These are phyloP conservation scores for Rhododendron ferrugineum DNA, from an alignment of 148 eudicot genomes.

Conservation along the genomic window DNA sequence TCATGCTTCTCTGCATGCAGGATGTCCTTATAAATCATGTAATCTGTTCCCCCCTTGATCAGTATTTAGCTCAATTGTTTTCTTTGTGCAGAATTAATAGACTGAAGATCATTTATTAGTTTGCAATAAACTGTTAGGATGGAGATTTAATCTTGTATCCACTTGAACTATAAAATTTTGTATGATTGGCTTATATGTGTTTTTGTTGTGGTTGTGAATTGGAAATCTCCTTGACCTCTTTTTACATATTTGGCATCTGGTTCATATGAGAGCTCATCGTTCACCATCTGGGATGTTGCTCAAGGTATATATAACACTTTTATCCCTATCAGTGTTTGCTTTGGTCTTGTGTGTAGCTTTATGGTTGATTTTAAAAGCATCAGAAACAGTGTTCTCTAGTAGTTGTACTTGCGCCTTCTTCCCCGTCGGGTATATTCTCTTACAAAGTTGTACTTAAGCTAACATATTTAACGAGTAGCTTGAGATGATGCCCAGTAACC, in stretches of 20 bases:
- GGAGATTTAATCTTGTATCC: not conserved
- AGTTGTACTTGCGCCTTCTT: not conserved
- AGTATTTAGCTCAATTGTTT: not conserved
- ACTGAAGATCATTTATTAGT: not conserved
- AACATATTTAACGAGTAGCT: not conserved
- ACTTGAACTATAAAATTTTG: not conserved
- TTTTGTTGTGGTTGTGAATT: conserved; percentile 7
- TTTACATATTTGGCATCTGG: conserved; percentile 89
- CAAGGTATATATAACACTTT: conserved; percentile 48
- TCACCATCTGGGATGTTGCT: conserved; percentile 96
- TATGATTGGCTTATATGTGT: not conserved
- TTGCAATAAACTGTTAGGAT: not conserved
- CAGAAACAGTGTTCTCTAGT: not conserved
- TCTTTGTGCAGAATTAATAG: not conserved
- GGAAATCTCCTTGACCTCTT: conserved; percentile 51
- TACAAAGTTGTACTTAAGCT: not conserved
- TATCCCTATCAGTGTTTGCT: not conserved
- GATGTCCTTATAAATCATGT: not conserved
- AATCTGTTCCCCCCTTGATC: not conserved
- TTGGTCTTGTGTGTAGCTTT: not conserved
- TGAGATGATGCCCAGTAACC: not conserved
- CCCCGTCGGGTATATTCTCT: not conserved
- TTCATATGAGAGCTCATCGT: conserved; percentile 85
- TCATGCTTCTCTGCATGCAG: not conserved
- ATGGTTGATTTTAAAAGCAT: not conserved